Conservation (phyloP, 2,329 filamentous ascomycete genomes). For the Phaeosphaeria sp. region DNA sequence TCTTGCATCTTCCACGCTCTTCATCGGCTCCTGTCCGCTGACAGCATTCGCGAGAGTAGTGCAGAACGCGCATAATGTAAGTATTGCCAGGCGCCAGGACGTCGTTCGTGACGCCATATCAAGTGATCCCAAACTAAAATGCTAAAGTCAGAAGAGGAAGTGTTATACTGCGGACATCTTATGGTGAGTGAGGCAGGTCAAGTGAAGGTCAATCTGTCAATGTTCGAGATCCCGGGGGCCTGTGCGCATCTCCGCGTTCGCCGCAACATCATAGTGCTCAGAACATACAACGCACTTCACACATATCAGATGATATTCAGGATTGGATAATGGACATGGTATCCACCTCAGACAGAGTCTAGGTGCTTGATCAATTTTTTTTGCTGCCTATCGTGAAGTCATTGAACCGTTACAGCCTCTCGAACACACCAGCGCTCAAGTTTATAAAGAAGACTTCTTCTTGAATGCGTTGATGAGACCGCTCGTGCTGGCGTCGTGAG, state of each 20-base stretch:
- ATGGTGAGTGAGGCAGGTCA: neutral
- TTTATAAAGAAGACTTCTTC: slow-evolving; percentile 64
- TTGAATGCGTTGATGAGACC: slow-evolving; percentile 93
- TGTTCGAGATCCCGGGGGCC: neutral
- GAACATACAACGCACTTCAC: neutral
- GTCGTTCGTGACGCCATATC: neutral
- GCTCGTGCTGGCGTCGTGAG: slow-evolving; percentile 86
- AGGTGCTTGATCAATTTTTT: slow-evolving; percentile 5
- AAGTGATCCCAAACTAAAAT: neutral
- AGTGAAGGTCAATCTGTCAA: slow-evolving; percentile 3
- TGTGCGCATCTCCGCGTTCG: neutral
- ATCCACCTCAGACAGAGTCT: neutral
- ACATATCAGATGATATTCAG: neutral
- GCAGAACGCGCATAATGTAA: slow-evolving; percentile 40
- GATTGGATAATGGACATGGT: neutral
- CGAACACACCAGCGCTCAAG: neutral
- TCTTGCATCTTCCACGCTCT: slow-evolving; percentile 39
- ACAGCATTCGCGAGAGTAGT: slow-evolving; percentile 47
- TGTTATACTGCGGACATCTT: neutral
- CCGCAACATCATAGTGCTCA: neutral
- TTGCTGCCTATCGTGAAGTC: slow-evolving; percentile 14
- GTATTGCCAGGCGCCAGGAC: slow-evolving; percentile 26
- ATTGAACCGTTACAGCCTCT: slow-evolving; percentile 2
- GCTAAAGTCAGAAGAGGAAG: neutral
- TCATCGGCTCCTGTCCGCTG: slow-evolving; percentile 51